Evolutionary conservation across 805 yeast genomes (phyloP).

Genomic region (Ogataea methylovora): DNA sequence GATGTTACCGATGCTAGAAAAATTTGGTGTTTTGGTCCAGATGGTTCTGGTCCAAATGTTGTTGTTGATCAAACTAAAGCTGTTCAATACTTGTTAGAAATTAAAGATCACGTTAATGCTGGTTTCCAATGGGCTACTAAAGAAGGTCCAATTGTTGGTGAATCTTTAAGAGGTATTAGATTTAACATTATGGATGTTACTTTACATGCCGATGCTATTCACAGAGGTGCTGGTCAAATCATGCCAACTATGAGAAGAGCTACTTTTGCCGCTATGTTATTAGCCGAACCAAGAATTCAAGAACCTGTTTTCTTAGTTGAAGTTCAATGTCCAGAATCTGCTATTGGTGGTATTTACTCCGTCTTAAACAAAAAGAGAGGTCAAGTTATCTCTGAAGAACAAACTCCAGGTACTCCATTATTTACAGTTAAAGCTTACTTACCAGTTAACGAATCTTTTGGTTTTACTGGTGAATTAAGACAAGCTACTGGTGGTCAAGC

Average conservation of each 20-base stretch:
- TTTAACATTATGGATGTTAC: constrained; percentile 98
- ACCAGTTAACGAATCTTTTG: constrained; percentile 99
- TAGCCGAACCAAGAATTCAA: constrained; percentile 98
- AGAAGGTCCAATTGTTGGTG: constrained; percentile 99
- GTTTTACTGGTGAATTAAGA: constrained; percentile 99
- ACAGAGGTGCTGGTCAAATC: constrained; percentile 99
- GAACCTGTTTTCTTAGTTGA: constrained; percentile 99
- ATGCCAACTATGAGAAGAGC: constrained; percentile 99
- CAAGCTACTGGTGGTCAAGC: constrained; percentile 99
- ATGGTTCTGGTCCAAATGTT: constrained; percentile 96
- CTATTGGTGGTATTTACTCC: constrained; percentile 99
- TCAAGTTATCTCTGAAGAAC: constrained; percentile 98
- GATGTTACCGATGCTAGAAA: constrained; percentile 99
- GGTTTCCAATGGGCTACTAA: constrained; percentile 99
- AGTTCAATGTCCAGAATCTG: constrained; percentile 98
- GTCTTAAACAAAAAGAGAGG: constrained; percentile 99
- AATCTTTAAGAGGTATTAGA: constrained; percentile 92
- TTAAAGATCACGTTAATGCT: constrained; percentile 98
- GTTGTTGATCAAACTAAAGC: constrained; percentile 99
- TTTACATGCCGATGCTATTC: constrained; percentile 99
- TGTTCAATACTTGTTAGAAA: constrained; percentile 97
- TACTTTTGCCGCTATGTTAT: constrained; percentile 94
- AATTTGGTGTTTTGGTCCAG: constrained; percentile 99
- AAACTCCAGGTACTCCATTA: constrained; percentile 99
- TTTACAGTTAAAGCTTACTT: constrained; percentile 99